These are phyloP conservation scores for Tilletiopsis washingtonensis DNA, from an alignment of 1,284 basidiomycete species.

Conservation along the genomic window DNA sequence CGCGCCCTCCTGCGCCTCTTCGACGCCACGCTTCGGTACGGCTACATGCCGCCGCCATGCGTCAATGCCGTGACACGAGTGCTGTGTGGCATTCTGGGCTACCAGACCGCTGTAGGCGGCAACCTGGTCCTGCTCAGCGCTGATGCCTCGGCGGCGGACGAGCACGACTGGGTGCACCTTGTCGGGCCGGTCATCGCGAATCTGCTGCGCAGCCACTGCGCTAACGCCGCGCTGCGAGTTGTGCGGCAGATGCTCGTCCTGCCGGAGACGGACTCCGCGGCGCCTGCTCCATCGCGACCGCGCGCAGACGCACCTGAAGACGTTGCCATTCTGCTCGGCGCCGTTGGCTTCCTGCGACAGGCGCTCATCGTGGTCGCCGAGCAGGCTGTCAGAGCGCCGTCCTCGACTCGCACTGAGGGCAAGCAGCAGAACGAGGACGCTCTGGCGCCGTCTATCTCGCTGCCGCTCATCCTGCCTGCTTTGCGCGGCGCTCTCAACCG, in stretches of 20 bases:
- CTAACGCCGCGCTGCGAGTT: slow-evolving; percentile 33
- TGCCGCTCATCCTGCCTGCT: slow-evolving; percentile 33
- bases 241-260: slow-evolving; percentile 23
- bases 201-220: slow-evolving; percentile 41
- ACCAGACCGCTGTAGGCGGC: slow-evolving; percentile 7
- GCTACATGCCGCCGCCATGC: slow-evolving; percentile 33
- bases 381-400: slow-evolving; percentile 15
- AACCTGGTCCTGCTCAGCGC: too few species aligned
- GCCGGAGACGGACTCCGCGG: background rate
- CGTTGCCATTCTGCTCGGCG: slow-evolving; percentile 35
- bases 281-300: background rate
- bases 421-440: slow-evolving; percentile 24
- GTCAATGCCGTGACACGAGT: slow-evolving; percentile 25
- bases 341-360: slow-evolving; percentile 34
- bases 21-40: slow-evolving; percentile 37
- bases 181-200: slow-evolving; percentile 27
- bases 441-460: slow-evolving; percentile 24
- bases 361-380: slow-evolving; percentile 25
- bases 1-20: slow-evolving; percentile 29
- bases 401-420: background rate
- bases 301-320: too few species aligned
- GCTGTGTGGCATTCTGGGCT: slow-evolving; percentile 37
- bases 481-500: slow-evolving; percentile 33
- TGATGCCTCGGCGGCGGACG: too few species aligned
- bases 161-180: slow-evolving; percentile 15